Evolutionary conservation across 2,329 filamentous ascomycete genomes (phyloP), one percentile per base, ranked within the genome.

Genomic region (Chrysosporium queenslandicum): DNA sequence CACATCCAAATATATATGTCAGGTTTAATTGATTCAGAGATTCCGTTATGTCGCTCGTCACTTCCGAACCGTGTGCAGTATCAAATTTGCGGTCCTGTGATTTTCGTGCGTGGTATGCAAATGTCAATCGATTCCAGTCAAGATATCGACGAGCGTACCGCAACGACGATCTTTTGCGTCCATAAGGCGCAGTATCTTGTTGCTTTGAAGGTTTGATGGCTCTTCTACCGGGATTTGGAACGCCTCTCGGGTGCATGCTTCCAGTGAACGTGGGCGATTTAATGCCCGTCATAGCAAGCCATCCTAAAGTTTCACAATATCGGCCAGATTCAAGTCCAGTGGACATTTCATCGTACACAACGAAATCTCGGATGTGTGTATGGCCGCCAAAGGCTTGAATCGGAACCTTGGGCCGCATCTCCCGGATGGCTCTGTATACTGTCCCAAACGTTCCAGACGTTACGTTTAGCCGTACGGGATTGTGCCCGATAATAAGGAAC

Each of bases 221-320:
- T 45, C 59, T 66, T 42, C 63, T 65, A 4, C 66, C 71, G 14
- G 70, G 74, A 46, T 69, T 71, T 2, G 70, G 72, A 14, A 73
- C 70, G 16, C 69, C 72, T 21, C 63, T 59, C 14, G 68, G 71
- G 20, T 66, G 64, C 48, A 55, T 58, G 47, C 68, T 71, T 23
- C 71, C 72, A 3, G 68, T 70, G 61, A 72, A 76, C 49, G 71
- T 73, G 30, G 63, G 65, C 0, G 67, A 69, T 49, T 75, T 63
- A 58, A 85, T 76, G 14, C 81, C 81, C 46, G 74, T 76, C 67
- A 85, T 76, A n/a, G 80, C 77, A 20, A 83, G 63, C 78, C 80
- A 86, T 21, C 82, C 82, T 0, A 85, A 70, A 1, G 81, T 85
- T 67, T 86, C 82, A 61, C 81, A 85, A 65, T 84, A 85, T 49